Evolutionary conservation across 371 early-diverging fungal species (phyloP), one percentile per base, ranked within the genome.

Genomic region (Rhizopus arrhizus): DNA sequence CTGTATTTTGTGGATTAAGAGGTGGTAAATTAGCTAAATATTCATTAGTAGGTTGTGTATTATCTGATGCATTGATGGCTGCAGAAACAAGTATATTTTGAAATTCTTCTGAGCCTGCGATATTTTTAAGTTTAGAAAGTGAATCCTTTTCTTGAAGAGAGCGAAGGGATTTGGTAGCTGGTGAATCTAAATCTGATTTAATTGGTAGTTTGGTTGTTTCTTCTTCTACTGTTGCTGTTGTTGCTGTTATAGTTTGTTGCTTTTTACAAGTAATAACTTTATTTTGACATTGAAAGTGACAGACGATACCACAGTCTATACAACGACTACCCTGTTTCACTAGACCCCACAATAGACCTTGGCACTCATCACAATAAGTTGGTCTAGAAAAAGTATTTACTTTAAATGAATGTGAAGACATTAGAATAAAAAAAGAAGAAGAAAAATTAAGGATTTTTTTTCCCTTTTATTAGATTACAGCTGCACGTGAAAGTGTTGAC

Each of bases 11-110:
- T 5, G 78, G 71, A 53, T 70, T 72, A 8, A 80, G 41, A 4
- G 75, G 71, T 6, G 74, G 74, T 47, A 73, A 54, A 51, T 72
- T 68, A 31, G 74, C 78, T 1, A 73, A 53, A 42, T 80, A 75
- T 33, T 70, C 66, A 33, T 62, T 72, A 0, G 65, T 53, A 9
- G 77, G 74, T 43, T 61, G 57, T 2, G 59, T 62, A 10, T 62
- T 52, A 49, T 72, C 72, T 12, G 59, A 31, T n/a, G 75, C 69
- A 53, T 73, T 61, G 13, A 78, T 62, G 4, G 75, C 75, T 41
- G 79, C 79, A 22, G 75, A 66, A n/a, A 78, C 72, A 46, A 75
- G 59, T 2, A 73, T 53, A 52, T 66, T 68, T 43, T 70, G 59
- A 41, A 77, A 58, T 22, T 73, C 68, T 28, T 69, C 66, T 9